phyloP scores from a whole-genome alignment of 495 filamentous ascomycete genomes.

The Talaromyces ruber region DNA sequence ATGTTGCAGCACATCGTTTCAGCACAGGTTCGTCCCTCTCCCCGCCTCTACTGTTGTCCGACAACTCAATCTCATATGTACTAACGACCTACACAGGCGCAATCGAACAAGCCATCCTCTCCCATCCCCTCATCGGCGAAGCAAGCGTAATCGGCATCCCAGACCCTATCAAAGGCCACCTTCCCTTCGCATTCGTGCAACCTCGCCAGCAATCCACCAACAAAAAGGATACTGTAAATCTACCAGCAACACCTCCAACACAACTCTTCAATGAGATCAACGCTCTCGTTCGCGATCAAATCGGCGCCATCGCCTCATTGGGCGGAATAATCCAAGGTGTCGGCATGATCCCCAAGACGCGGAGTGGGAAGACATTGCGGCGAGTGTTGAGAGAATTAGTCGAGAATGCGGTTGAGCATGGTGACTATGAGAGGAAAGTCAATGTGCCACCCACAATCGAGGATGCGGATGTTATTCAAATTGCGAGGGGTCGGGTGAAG shows the following conservation, averaged over 20 bases:
- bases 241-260: conserved; percentile 31
- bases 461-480: conserved; percentile 47
- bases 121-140: conserved; percentile 69
- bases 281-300: conserved; percentile 62
- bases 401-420: conserved; percentile 49
- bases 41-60: background rate
- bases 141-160: conserved; percentile 80
- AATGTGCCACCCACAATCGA: conserved; percentile 53
- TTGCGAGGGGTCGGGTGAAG: conserved; percentile 43
- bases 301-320: conserved; percentile 77
- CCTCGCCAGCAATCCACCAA: conserved; percentile 36
- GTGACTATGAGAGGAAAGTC: conserved; percentile 42
- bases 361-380: conserved; percentile 79
- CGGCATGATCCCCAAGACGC: conserved; percentile 88
- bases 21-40: conserved; percentile 58
- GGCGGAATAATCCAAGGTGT: conserved; percentile 77
- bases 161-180: conserved; percentile 75
- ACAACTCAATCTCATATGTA: background rate
- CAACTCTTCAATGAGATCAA: conserved; percentile 56
- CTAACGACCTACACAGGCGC: conserved; percentile 38
- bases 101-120: conserved; percentile 85
- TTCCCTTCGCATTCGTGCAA: conserved; percentile 83
- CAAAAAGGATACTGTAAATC: conserved; percentile 18
- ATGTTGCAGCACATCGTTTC: conserved; percentile 88
- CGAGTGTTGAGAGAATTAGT: conserved; percentile 73